Evolutionary conservation across 495 filamentous ascomycete species (phyloP).

Genomic region (Aspergillus ostianus): DNA sequence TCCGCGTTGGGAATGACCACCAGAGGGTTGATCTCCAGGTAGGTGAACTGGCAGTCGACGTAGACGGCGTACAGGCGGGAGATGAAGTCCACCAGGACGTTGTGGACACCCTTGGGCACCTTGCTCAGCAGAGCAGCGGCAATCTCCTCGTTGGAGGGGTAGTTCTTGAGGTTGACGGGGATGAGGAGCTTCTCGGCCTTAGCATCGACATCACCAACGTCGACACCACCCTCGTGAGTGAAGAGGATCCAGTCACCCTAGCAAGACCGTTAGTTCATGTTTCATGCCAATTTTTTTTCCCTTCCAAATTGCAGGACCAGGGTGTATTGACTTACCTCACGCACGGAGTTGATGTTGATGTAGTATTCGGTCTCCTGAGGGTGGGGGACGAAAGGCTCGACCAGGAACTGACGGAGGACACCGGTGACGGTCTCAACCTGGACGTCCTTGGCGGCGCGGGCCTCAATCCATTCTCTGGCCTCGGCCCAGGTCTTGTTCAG

Average conservation of each 20-base stretch:
- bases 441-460: constrained; percentile 84
- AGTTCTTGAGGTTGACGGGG: constrained; percentile 91
- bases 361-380: constrained; percentile 93
- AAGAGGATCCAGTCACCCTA: constrained; percentile 99
- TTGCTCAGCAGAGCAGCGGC: constrained; percentile 81
- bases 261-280: constrained; percentile 6
- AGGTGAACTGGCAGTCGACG: constrained; percentile 99
- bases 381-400: constrained; percentile 98
- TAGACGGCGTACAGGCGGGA: constrained; percentile 93
- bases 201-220: constrained; percentile 97
- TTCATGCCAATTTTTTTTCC: constrained; percentile 7
- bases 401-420: constrained; percentile 88
- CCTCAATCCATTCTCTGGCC: constrained; percentile 87
- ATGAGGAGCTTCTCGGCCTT: constrained; percentile 99
- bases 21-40: constrained; percentile 99
- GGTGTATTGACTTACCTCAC: constrained; percentile 64
- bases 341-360: constrained; percentile 92
- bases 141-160: constrained; percentile 93
- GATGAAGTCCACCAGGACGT: constrained; percentile 98
- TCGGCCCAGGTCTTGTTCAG: constrained; percentile 98
- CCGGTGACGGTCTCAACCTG: constrained; percentile 91
- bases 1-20: constrained; percentile 95
- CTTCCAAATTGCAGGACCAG: background rate
- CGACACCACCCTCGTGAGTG: constrained; percentile 98
- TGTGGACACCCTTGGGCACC: constrained; percentile 93